phyloP scores from a whole-genome alignment of 2,329 filamentous ascomycete genomes.

The Microdochium bolleyi region DNA sequence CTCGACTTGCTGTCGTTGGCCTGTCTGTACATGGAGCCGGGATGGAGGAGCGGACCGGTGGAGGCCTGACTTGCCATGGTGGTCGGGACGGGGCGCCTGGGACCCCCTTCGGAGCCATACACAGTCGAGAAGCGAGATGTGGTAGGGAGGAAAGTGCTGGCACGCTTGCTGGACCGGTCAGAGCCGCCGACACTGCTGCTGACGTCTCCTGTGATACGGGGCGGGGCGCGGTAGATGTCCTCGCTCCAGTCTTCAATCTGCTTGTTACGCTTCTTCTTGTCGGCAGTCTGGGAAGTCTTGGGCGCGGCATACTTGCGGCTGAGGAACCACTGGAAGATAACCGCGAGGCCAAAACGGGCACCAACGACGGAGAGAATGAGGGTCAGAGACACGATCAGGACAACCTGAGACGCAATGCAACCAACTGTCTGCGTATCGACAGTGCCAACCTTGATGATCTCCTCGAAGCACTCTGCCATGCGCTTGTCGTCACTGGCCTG shows the following conservation, averaged over 20 bases:
- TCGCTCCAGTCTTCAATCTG: conserved; percentile 98
- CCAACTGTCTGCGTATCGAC: conserved; percentile 95
- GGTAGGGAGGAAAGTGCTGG: conserved; percentile 78
- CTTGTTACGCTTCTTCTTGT: conserved; percentile 76
- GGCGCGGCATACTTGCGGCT: conserved; percentile 75
- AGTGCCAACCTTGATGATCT: conserved; percentile 92
- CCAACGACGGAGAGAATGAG: conserved; percentile 87
- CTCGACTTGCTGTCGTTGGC: conserved; percentile 56
- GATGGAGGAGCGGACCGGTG: conserved; percentile 62
- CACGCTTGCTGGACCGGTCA: conserved; percentile 71
- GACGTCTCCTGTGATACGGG: conserved; percentile 69
- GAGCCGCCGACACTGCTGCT: conserved; percentile 55
- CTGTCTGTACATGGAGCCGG: conserved; percentile 64
- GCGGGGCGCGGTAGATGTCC: conserved; percentile 89
- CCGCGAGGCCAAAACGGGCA: conserved; percentile 78
- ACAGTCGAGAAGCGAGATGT: conserved; percentile 93
- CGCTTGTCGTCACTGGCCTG: conserved; percentile 72
- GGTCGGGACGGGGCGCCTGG: conserved; percentile 54
- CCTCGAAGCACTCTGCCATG: conserved; percentile 77
- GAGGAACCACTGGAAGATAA: conserved; percentile 96
- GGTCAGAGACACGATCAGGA: conserved; percentile 85
- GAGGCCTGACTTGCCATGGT: conserved; percentile 92
- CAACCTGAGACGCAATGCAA: conserved; percentile 95
- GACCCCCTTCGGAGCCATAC: conserved; percentile 63
- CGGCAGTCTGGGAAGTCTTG: conserved; percentile 75